Evolutionary conservation across 2,329 filamentous ascomycete genomes (phyloP).

Genomic region (Fusarium nematophilum): DNA sequence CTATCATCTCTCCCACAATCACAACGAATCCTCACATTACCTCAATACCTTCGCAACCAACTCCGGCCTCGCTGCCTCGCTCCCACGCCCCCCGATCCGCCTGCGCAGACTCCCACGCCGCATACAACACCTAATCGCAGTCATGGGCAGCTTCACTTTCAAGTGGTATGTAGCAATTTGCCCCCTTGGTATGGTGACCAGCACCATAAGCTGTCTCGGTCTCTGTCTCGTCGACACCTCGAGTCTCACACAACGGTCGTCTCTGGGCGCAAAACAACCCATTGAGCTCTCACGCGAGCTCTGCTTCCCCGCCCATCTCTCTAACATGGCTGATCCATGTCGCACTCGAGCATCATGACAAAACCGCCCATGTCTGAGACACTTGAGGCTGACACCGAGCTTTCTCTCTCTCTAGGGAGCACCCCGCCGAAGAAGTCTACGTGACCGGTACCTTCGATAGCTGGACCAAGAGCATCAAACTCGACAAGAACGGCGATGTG

Average conservation of each 20-base stretch:
- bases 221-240: conserved; percentile 1
- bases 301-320: conserved; percentile 1
- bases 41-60: conserved; percentile 27
- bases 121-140: conserved; percentile 42
- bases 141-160: conserved; percentile 77
- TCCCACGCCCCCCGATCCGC: conserved; percentile 18
- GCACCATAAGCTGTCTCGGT: background rate
- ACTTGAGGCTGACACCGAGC: conserved; percentile 33
- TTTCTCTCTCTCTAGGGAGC: conserved; percentile 70
- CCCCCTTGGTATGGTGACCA: conserved; percentile 32
- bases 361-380: conserved; percentile 38
- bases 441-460: conserved; percentile 96
- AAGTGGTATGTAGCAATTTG: conserved; percentile 67
- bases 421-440: conserved; percentile 86
- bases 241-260: conserved; percentile 20
- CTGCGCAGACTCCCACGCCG: conserved; percentile 25
- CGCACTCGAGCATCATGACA: conserved; percentile 14
- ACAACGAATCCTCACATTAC: conserved; percentile 34
- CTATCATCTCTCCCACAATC: conserved; percentile 26
- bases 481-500: conserved; percentile 77
- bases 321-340: conserved; percentile 19
- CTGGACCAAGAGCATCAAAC: conserved; percentile 88
- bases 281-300: conserved; percentile 32
- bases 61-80: conserved; percentile 24
- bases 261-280: conserved; percentile 9